Evolutionary conservation across 2,329 filamentous ascomycete genomes (phyloP).

Genomic region (Calonectria honghensis): DNA sequence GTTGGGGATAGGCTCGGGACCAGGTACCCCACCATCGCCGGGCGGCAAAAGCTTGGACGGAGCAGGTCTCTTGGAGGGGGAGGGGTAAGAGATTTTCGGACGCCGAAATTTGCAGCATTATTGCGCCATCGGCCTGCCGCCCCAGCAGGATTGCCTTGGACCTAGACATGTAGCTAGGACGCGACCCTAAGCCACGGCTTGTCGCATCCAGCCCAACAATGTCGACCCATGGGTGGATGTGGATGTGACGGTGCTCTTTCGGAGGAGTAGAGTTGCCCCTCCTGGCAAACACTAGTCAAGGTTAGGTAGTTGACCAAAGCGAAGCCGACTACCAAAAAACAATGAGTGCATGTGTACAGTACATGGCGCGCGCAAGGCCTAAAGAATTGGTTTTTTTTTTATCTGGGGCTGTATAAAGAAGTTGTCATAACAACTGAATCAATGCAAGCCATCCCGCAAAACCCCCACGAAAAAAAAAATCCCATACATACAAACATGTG

Average conservation of each 20-base stretch:
- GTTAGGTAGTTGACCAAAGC: constrained; percentile 22
- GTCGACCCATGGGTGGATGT: constrained; percentile 26
- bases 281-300: constrained; percentile 21
- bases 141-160: constrained; percentile 20
- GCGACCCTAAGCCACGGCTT: constrained; percentile 10
- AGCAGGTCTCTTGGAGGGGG: constrained; percentile 49
- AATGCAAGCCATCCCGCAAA: constrained; percentile 10
- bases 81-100: constrained; percentile 52
- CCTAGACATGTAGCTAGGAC: constrained; percentile 19
- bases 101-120: constrained; percentile 51
- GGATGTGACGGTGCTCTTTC: constrained; percentile 15
- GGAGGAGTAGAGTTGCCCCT: constrained; percentile 21
- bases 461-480: constrained; percentile 21
- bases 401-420: background rate
- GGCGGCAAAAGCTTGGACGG: constrained; percentile 42
- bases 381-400: background rate
- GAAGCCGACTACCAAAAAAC: background rate
- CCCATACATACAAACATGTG: constrained; percentile 7
- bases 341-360: background rate
- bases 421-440: constrained; percentile 25
- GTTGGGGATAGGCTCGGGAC: constrained; percentile 24
- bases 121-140: constrained; percentile 54
- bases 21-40: constrained; percentile 48
- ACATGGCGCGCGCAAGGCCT: background rate
- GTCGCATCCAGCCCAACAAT: constrained; percentile 34